Evolutionary conservation across 345 rosid genomes (phyloP).

Genomic region (Diplotaxis tenuifolia): DNA sequence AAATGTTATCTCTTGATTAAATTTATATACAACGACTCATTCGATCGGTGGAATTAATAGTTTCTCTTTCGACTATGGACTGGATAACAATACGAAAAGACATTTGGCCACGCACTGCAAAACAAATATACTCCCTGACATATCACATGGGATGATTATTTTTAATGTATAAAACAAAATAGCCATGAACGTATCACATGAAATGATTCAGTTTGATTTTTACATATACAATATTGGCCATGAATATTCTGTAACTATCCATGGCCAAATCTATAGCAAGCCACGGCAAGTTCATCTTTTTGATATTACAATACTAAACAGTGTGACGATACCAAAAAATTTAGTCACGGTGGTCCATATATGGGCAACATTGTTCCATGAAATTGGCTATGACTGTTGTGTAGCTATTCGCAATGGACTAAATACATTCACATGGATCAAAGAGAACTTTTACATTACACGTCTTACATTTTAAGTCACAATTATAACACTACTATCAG

Average conservation of each 20-base stretch:
- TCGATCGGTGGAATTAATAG: not conserved
- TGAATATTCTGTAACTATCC: not conserved
- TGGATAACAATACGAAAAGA: not conserved
- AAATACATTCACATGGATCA: not conserved
- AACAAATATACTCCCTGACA: not conserved
- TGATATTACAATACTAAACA: not conserved
- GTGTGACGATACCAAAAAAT: not conserved
- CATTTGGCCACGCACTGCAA: not conserved
- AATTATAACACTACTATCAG: not conserved
- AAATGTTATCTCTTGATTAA: too few species aligned
- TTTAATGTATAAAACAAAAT: not conserved
- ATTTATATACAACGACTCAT: too few species aligned
- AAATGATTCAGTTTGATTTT: not conserved
- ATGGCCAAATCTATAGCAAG: not conserved
- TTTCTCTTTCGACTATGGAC: not conserved
- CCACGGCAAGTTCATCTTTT: not conserved
- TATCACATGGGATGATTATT: not conserved
- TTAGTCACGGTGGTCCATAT: not conserved
- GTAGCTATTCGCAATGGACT: not conserved
- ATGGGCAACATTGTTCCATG: not conserved
- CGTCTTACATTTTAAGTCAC: not conserved
- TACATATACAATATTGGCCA: not conserved
- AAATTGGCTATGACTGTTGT: not conserved
- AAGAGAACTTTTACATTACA: not conserved
- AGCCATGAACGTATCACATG: not conserved